Evolutionary conservation across 2,329 filamentous ascomycete genomes (phyloP).

Genomic region (Pezicula carpinea): DNA sequence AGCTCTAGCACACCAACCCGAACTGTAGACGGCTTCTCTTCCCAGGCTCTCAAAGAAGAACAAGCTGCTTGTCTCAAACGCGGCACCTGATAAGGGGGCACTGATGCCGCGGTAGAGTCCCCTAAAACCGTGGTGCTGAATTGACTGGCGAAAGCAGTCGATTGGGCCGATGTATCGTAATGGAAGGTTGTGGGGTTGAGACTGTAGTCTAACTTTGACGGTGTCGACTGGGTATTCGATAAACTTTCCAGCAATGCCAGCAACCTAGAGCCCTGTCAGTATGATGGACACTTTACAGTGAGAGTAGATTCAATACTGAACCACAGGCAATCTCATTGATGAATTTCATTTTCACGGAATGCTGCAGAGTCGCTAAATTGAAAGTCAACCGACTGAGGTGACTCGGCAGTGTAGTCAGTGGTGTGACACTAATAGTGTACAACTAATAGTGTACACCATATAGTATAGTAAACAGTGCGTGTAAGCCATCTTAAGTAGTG

Average conservation of each 20-base stretch:
- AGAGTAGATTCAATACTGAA: slow-evolving; percentile 52
- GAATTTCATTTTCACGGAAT: slow-evolving; percentile 58
- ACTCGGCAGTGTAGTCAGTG: too few species aligned
- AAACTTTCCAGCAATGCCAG: slow-evolving; percentile 87
- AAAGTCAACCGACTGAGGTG: too few species aligned
- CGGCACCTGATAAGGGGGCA: slow-evolving; percentile 84
- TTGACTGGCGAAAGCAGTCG: slow-evolving; percentile 88
- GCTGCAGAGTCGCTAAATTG: too few species aligned
- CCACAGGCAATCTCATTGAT: slow-evolving; percentile 84
- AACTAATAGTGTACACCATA: too few species aligned
- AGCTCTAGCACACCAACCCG: slow-evolving; percentile 44
- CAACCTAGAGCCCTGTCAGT: slow-evolving; percentile 45
- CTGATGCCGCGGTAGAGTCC: slow-evolving; percentile 87
- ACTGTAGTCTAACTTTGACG: slow-evolving; percentile 93
- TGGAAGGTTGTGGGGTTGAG: slow-evolving; percentile 81
- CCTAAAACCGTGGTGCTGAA: slow-evolving; percentile 71
- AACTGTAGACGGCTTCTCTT: slow-evolving; percentile 57
- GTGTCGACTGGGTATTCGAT: slow-evolving; percentile 99
- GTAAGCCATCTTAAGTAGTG: too few species aligned
- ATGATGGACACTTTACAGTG: not conserved
- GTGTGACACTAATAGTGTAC: too few species aligned
- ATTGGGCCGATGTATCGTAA: slow-evolving; percentile 80
- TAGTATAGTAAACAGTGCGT: too few species aligned
- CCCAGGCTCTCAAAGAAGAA: slow-evolving; percentile 87
- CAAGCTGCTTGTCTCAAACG: slow-evolving; percentile 84